Percentiles rank a stretch among this genome's conserved stretches.
phyloP scores from a whole-genome alignment of 2,329 filamentous ascomycete genomes.

The Rutstroemia sydowiana region DNA sequence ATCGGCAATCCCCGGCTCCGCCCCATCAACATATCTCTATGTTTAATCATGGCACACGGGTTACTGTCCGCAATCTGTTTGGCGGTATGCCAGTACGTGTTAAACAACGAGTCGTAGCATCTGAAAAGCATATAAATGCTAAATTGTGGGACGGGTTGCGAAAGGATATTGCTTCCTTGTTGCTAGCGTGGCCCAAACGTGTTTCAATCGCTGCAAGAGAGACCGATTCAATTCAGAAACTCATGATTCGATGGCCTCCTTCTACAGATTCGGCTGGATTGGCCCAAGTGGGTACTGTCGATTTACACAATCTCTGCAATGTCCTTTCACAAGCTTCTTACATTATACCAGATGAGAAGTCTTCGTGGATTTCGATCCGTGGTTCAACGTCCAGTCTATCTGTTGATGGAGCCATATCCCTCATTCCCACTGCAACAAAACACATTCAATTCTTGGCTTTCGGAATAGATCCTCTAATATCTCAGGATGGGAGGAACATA shows the following conservation, averaged over 20 bases:
- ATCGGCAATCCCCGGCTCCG: conserved; percentile 55
- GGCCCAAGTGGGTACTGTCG: conserved; percentile 3
- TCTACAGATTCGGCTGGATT: neutral
- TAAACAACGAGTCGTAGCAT: conserved; percentile 60
- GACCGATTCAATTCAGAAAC: conserved; percentile 15
- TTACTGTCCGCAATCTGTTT: conserved; percentile 74
- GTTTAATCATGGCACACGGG: conserved; percentile 63
- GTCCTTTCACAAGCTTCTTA: conserved; percentile 62
- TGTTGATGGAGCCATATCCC: conserved; percentile 65
- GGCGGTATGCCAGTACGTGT: conserved; percentile 86
- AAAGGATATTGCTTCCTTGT: conserved; percentile 47
- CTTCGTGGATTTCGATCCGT: conserved; percentile 63
- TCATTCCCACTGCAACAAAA: conserved; percentile 62
- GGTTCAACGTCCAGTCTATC: conserved; percentile 55
- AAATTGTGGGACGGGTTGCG: conserved; percentile 50
- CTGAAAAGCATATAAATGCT: conserved; percentile 41
- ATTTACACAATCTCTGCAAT: conserved; percentile 33
- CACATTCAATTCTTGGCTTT: conserved; percentile 75
- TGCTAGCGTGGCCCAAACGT: conserved; percentile 60
- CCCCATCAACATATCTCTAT: conserved; percentile 48
- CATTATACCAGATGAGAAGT: conserved; percentile 42
- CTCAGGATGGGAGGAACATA: conserved; percentile 50
- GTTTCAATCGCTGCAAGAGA: conserved; percentile 55
- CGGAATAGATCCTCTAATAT: conserved; percentile 58
- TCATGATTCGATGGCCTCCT: conserved; percentile 19